phyloP scores from a whole-genome alignment of 148 eudicot species.

The Dysphania ambrosioides region DNA sequence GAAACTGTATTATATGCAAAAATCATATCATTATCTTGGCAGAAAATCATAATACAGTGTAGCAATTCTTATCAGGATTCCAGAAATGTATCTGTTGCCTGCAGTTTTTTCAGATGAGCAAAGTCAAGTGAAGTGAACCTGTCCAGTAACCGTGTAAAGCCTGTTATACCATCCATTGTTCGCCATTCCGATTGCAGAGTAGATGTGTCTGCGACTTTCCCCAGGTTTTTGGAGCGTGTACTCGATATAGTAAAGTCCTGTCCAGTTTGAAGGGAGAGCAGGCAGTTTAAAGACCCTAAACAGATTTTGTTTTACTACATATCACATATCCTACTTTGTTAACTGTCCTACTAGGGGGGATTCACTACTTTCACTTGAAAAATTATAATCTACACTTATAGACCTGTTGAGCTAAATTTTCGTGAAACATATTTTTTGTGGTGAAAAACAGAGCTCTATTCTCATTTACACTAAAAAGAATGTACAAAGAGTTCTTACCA shows the following conservation, averaged over 20 bases:
- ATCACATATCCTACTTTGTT: neutral
- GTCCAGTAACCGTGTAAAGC: conserved; percentile 90
- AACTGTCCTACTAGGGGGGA: too few species aligned
- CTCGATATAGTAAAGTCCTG: conserved; percentile 89
- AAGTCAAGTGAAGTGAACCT: conserved; percentile 40
- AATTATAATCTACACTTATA: too few species aligned
- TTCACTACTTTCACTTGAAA: too few species aligned
- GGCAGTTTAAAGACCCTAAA: neutral
- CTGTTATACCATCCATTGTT: conserved; percentile 76
- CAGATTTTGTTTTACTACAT: neutral
- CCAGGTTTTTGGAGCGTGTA: conserved; percentile 89
- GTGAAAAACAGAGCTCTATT: neutral
- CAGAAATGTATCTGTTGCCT: neutral
- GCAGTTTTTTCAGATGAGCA: neutral
- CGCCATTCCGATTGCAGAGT: conserved; percentile 76
- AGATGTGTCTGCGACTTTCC: conserved; percentile 71
- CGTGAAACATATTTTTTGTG: neutral
- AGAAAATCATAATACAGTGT: too few species aligned
- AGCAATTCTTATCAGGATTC: neutral
- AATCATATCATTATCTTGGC: too few species aligned
- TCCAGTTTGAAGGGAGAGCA: neutral
- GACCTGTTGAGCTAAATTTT: neutral
- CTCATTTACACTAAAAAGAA: neutral
- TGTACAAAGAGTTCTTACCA: too few species aligned
- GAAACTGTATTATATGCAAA: conserved; percentile 46